These are phyloP conservation scores for Fusarium tanahbumbuense DNA, from an alignment of 2,329 filamentous ascomycete species.

Conservation along the genomic window DNA sequence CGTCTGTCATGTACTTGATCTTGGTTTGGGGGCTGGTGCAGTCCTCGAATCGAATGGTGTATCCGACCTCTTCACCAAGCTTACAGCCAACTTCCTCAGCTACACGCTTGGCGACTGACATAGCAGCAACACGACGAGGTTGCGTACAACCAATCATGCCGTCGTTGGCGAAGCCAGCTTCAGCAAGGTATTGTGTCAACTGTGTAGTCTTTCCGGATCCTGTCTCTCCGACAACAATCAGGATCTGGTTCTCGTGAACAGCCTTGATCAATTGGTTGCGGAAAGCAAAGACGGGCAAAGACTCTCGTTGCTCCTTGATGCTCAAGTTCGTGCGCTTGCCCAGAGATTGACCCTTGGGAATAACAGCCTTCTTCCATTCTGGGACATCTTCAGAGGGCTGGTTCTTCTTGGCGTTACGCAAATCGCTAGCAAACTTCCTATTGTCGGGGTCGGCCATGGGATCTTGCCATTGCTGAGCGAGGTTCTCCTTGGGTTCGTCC, in stretches of 20 bases:
- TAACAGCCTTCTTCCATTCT: slow-evolving; percentile 90
- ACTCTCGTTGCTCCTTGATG: slow-evolving; percentile 94
- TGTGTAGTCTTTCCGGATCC: slow-evolving; percentile 98
- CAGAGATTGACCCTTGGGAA: slow-evolving; percentile 81
- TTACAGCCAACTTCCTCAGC: slow-evolving; percentile 94
- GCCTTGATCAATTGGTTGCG: slow-evolving; percentile 88
- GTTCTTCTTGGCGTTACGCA: slow-evolving; percentile 74
- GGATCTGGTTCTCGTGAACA: slow-evolving; percentile 85
- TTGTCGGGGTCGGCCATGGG: slow-evolving; percentile 91
- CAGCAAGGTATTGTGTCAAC: slow-evolving; percentile 92
- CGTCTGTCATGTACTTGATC: slow-evolving; percentile 99
- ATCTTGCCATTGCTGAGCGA: slow-evolving; percentile 94
- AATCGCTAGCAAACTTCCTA: slow-evolving; percentile 87
- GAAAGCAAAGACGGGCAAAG: slow-evolving; percentile 89
- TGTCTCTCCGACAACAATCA: slow-evolving; percentile 97
- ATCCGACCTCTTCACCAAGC: slow-evolving; percentile 92
- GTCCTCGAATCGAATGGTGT: slow-evolving; percentile 98
- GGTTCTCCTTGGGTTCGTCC: slow-evolving; percentile 82
- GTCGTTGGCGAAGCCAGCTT: slow-evolving; percentile 87
- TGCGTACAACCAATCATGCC: slow-evolving; percentile 97
- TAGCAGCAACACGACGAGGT: slow-evolving; percentile 94
- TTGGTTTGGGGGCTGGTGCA: slow-evolving; percentile 86
- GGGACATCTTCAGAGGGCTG: slow-evolving; percentile 77
- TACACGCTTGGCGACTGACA: slow-evolving; percentile 97
- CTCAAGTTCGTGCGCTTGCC: slow-evolving; percentile 90